Percentiles rank a stretch among this genome's conserved stretches.
phyloP scores from a whole-genome alignment of 306 rosid species.

The Albizia julibrissin region DNA sequence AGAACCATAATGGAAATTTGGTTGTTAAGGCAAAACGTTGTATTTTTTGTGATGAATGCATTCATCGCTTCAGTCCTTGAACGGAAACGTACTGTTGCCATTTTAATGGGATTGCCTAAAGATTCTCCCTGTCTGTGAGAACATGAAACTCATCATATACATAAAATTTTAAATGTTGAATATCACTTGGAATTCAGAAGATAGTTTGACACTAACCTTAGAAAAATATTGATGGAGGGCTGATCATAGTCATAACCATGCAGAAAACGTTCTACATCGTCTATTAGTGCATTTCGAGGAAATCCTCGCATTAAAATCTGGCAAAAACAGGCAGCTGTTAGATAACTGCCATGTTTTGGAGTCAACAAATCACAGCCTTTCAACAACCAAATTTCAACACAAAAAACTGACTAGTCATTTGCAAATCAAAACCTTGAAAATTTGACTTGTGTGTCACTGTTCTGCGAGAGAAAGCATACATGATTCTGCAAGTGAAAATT shows the following conservation, averaged over 20 bases:
- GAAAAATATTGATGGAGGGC: constrained; percentile 47
- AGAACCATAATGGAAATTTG: constrained; percentile 62
- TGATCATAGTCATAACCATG: constrained; percentile 55
- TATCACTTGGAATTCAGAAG: background rate
- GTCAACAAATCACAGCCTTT: constrained; percentile 23
- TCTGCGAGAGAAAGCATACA: background rate
- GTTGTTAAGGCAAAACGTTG: constrained; percentile 59
- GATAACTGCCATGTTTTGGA: constrained; percentile 13
- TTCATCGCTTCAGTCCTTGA: constrained; percentile 69
- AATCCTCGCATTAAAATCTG: constrained; percentile 78
- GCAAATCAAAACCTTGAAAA: background rate
- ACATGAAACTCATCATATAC: background rate
- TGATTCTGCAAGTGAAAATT: constrained; percentile 3
- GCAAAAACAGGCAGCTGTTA: constrained; percentile 26
- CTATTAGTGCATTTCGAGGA: constrained; percentile 33
- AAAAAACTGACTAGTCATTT: background rate
- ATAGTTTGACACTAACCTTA: constrained; percentile 46
- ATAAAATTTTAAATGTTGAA: constrained; percentile 25
- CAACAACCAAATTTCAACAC: constrained; percentile 9
- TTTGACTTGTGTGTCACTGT: background rate
- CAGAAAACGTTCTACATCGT: constrained; percentile 64
- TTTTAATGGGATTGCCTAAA: constrained; percentile 31
- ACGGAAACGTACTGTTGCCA: constrained; percentile 56
- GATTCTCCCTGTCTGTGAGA: constrained; percentile 47
- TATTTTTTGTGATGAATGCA: constrained; percentile 65